phyloP scores from a whole-genome alignment of 192 early-diverging fungal species.

The Thoreauomyces humboldtii region DNA sequence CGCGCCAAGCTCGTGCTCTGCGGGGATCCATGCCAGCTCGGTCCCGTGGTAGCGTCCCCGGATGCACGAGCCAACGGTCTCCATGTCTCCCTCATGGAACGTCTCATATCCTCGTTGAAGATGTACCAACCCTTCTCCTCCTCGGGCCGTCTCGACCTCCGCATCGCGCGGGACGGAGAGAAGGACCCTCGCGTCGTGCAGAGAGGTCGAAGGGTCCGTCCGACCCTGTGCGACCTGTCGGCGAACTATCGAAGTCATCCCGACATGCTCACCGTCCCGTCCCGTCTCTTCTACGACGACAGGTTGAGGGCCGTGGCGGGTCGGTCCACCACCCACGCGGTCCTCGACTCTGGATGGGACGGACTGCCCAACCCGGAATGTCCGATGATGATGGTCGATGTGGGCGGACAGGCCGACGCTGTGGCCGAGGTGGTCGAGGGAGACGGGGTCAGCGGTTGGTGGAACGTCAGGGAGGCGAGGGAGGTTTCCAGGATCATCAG shows the following conservation, averaged over 20 bases:
- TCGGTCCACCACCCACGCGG: constrained; percentile 25
- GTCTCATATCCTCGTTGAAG: constrained; percentile 28
- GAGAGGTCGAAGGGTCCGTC: neutral
- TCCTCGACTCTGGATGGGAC: constrained; percentile 23
- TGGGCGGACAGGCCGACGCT: constrained; percentile 35
- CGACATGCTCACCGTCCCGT: constrained; percentile 49
- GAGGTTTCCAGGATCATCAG: constrained; percentile 24
- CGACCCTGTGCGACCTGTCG: neutral
- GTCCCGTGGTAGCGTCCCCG: constrained; percentile 40
- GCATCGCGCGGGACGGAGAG: neutral
- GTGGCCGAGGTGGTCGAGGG: constrained; percentile 16
- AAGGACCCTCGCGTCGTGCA: neutral
- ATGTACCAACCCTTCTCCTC: neutral
- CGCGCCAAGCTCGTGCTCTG: constrained; percentile 41
- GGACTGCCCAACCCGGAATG: constrained; percentile 44
- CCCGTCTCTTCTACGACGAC: constrained; percentile 48
- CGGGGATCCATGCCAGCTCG: constrained; percentile 55
- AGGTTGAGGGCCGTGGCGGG: constrained; percentile 41
- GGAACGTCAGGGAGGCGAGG: constrained; percentile 45
- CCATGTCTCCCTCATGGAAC: constrained; percentile 46
- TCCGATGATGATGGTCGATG: constrained; percentile 49
- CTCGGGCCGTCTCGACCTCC: neutral
- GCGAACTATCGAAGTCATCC: constrained; percentile 3
- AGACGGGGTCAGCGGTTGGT: constrained; percentile 45
- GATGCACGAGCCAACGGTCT: constrained; percentile 29